Base-by-base conservation (phyloP, 2,329 filamentous ascomycete genomes). In the Calonectria hawksworthii region DNA sequence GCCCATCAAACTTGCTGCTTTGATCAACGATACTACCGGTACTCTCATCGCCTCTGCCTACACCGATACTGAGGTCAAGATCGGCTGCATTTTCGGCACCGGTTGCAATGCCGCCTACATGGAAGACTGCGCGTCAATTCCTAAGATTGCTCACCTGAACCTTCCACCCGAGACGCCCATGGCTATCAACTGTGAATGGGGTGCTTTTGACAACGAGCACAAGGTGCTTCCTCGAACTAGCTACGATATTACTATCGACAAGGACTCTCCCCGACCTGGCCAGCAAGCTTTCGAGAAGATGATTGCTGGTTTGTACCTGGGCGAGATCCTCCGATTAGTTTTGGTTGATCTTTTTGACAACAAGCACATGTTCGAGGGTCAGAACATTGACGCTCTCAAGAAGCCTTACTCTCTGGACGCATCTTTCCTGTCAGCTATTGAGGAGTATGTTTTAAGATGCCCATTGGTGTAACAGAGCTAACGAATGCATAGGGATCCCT, bases 51-150 rank as follows among this genome's bases (percentile, higher is more conserved):
- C 97, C 75, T 99, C 96, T 32, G 94, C 95, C 36, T 99, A 99
- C 87, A 99, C 96, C n/a, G 96, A 99, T 84, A 88, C 93, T 59
- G 92, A 93, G 80, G 98, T 98, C 92, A 96, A 93, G 87, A 97
- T 99, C 82, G 97, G 97, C 71, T 98, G 96, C 86, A 99, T 99
- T 83, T 99, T 99, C 82, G 97, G 97, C 81, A 99, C 97, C 16
- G 97, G 97, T 74, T 98, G 97, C 88, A 99, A 99, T 83, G 97
- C 96, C 51, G 97, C 97, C 50, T 99, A 99, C 88, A 98, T 99
- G 94, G 97, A 99, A 86, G 87, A 98, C 82, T 95, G 92, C 77
- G 96, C 95, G 78, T 95, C 94, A 16, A 95, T 99, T 78, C 96
- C 96, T 78, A 99, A 99, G 90, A 92, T 99, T 70, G 95, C 94